Evolutionary conservation across 2,329 filamentous ascomycete genomes (phyloP).

Genomic region (Colletotrichum tamarilloi): DNA sequence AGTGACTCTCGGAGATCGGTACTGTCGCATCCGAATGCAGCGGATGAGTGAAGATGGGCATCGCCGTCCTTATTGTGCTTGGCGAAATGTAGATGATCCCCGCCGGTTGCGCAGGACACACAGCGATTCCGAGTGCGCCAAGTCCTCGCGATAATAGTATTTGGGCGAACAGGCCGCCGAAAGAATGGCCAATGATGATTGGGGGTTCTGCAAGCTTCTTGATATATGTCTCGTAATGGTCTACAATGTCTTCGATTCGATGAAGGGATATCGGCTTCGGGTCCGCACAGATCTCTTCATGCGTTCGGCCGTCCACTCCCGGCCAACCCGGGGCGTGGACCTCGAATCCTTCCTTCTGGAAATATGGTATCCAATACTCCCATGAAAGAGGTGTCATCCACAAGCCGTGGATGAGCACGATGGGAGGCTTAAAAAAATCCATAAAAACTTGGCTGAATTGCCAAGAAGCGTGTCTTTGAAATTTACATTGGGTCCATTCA

Average conservation of each 20-base stretch:
- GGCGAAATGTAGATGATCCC: slow-evolving; percentile 36
- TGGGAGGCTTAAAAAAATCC: slow-evolving; percentile 27
- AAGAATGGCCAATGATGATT: slow-evolving; percentile 40
- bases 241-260: slow-evolving; percentile 37
- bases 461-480: not conserved
- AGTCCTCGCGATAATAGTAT: slow-evolving; percentile 37
- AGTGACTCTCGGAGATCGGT: slow-evolving; percentile 36
- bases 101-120: slow-evolving; percentile 37
- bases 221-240: slow-evolving; percentile 38
- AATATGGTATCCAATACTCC: slow-evolving; percentile 39
- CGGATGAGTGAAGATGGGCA: slow-evolving; percentile 36
- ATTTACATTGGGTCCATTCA: not conserved
- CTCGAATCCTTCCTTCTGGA: slow-evolving; percentile 35
- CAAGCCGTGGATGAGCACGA: slow-evolving; percentile 40
- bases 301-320: slow-evolving; percentile 38
- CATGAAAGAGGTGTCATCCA: slow-evolving; percentile 41
- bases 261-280: slow-evolving; percentile 34
- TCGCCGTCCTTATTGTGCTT: slow-evolving; percentile 35
- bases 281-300: slow-evolving; percentile 36
- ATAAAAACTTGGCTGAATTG: not conserved
- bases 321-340: slow-evolving; percentile 40
- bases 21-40: slow-evolving; percentile 35
- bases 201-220: slow-evolving; percentile 34
- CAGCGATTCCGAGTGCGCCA: slow-evolving; percentile 34
- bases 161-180: slow-evolving; percentile 39